Base-by-base conservation (phyloP, 2,329 filamentous ascomycete species). In the Xylariaceae sp. region DNA sequence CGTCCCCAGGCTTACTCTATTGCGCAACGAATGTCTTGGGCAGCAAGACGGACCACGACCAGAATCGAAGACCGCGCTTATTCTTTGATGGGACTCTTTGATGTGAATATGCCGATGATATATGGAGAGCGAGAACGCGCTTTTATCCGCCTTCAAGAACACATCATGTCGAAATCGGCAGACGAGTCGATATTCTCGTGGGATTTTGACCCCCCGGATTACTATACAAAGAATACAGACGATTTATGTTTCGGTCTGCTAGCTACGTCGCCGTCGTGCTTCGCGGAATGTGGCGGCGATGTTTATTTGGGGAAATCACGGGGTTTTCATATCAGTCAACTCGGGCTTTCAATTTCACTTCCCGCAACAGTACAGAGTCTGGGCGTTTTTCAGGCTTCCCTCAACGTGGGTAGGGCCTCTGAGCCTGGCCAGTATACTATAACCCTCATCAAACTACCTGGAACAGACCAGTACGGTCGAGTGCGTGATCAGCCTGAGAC, bases 101-200 rank as follows among this genome's bases (percentile, higher is more conserved):
- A 40, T 19, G 16, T 50, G 6, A 45, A 46, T 18, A 50, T 50
- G 48, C 48, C 48, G 14, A 12, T 46, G 41, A 14, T 50, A n/a
- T 48, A 48, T n/a, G 45, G 45, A 12, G 45, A 48, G 28, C 31
- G 45, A 12, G 39, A 41, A n/a, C 9, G 42, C 0, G 48, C 41
- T 14, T 45, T 50, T 40, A 41, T 11, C 13, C 31, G 48, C 6
- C 42, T 50, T 11, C 48, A 50, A 38, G 42, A 50, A 18, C 40
- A 50, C 34, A 50, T 50, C 31, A 46, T 50, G n/a, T 9, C n/a
- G 14, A 13, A 47, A 17, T 28, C 43, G 14, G 41, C 16, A n/a
- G 43, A 50, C n/a, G n/a, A 36, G 12, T 31, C 48, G 6, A 33
- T 50, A 18, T 43, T 45, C 14, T 17, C 17, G 13, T 47, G 22